Conservation (phyloP, 768 basidiomycete genomes). For the Agrocybe praecox region DNA sequence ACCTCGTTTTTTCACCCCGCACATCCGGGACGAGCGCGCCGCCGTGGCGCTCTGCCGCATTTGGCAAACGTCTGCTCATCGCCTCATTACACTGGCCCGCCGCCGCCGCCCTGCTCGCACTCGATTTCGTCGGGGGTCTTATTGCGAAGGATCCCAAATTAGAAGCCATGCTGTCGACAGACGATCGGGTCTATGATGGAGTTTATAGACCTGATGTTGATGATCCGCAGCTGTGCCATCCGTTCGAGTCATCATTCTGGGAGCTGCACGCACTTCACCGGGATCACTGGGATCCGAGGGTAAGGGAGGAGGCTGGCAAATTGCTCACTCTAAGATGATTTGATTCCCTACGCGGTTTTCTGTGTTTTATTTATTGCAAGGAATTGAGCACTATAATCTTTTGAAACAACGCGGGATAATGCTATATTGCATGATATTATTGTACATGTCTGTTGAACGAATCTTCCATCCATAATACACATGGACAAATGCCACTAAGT, state of each 20-base stretch:
- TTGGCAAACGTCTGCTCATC: conserved; percentile 88
- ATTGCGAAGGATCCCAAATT: conserved; percentile 79
- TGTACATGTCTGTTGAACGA: conserved; percentile 21
- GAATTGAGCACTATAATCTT: not conserved
- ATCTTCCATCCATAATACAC: conserved; percentile 4
- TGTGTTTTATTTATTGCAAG: not conserved
- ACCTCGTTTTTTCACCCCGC: conserved; percentile 80
- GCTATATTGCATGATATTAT: conserved; percentile 16
- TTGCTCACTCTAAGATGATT: conserved; percentile 44
- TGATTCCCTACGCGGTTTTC: conserved; percentile 3
- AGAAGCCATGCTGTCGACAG: conserved; percentile 82
- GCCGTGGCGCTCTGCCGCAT: conserved; percentile 83
- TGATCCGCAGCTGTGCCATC: conserved; percentile 82
- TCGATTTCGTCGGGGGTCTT: conserved; percentile 75
- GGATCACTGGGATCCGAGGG: conserved; percentile 65
- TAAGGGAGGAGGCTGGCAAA: conserved; percentile 66
- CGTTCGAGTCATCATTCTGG: conserved; percentile 86
- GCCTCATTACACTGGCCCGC: conserved; percentile 85
- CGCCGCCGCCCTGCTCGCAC: conserved; percentile 57
- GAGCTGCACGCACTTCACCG: conserved; percentile 71
- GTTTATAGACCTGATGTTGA: conserved; percentile 84
- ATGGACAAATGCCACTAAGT: conserved; percentile 15
- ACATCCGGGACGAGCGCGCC: conserved; percentile 56
- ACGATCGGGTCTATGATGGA: conserved; percentile 84
- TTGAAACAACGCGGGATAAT: conserved; percentile 11